A percentile compares a stretch with the other conserved stretches of the same genome.
Evolutionary conservation across 345 rosid species (phyloP).

Genomic region (Anacardium occidentale): DNA sequence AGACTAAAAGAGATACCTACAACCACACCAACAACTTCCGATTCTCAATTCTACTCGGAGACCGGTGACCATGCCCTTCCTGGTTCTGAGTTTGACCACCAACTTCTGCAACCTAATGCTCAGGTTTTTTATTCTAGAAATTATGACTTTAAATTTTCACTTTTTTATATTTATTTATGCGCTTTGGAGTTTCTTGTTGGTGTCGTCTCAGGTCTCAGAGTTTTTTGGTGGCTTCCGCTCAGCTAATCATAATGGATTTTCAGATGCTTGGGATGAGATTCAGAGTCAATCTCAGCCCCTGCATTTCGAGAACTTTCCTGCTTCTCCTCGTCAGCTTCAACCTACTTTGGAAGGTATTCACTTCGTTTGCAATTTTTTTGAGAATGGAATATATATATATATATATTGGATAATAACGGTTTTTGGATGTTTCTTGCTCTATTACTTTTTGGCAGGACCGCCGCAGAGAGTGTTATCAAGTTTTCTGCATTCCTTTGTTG

Average conservation of each 20-base stretch:
- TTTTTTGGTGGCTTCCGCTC: slow-evolving; percentile 68
- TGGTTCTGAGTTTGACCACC: slow-evolving; percentile 76
- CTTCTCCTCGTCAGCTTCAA: slow-evolving; percentile 38
- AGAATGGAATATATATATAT: not conserved
- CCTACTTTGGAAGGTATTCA: slow-evolving; percentile 68
- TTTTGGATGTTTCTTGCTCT: not conserved
- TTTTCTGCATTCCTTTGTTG: slow-evolving; percentile 91
- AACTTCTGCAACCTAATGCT: slow-evolving; percentile 51
- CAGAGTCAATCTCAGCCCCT: slow-evolving; percentile 49
- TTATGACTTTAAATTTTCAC: not conserved
- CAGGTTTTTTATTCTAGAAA: slow-evolving; percentile 47
- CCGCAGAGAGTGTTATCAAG: slow-evolving; percentile 88
- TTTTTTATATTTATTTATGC: not conserved
- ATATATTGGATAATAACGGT: not conserved
- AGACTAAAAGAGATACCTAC: slow-evolving; percentile 82
- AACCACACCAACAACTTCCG: slow-evolving; percentile 47
- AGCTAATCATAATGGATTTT: slow-evolving; percentile 65
- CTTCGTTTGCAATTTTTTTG: not conserved
- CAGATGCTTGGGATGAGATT: slow-evolving; percentile 84
- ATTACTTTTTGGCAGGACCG: slow-evolving; percentile 58
- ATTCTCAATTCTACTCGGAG: slow-evolving; percentile 45
- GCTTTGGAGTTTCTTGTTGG: no score
- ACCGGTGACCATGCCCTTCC: slow-evolving; percentile 62
- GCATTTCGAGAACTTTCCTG: slow-evolving; percentile 40
- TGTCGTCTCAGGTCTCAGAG: slow-evolving; percentile 57